Evolutionary conservation across 805 yeast species (phyloP).

Genomic region (Lipomyces chichibuensis): DNA sequence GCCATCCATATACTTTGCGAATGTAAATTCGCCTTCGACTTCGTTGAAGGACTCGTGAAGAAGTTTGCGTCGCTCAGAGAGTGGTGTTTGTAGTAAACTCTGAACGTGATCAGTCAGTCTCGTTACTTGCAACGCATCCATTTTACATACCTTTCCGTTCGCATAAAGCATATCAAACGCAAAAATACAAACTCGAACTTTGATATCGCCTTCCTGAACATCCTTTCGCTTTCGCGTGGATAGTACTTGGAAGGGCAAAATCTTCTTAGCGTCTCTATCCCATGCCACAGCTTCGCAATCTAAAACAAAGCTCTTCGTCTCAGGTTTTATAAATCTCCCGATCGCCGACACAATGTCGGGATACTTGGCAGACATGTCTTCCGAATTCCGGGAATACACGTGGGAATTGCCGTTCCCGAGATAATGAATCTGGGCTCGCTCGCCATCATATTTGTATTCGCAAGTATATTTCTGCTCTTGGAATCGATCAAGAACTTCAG

Average conservation of each 20-base stretch:
- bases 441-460: slow-evolving; percentile 97
- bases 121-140: background rate
- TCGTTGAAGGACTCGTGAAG: slow-evolving; percentile 60
- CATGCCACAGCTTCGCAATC: slow-evolving; percentile 99
- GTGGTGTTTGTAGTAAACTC: slow-evolving; percentile 59
- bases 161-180: slow-evolving; percentile 83
- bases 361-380: slow-evolving; percentile 93
- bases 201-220: slow-evolving; percentile 82
- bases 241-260: slow-evolving; percentile 88
- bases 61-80: slow-evolving; percentile 68
- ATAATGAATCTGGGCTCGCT: slow-evolving; percentile 91
- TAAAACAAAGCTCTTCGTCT: slow-evolving; percentile 64
- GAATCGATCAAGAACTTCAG: slow-evolving; percentile 89
- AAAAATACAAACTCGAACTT: slow-evolving; percentile 87
- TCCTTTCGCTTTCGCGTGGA: slow-evolving; percentile 94
- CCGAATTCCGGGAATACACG: slow-evolving; percentile 91
- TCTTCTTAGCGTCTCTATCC: slow-evolving; percentile 77
- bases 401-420: slow-evolving; percentile 61
- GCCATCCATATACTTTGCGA: slow-evolving; percentile 75
- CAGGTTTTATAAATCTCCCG: slow-evolving; percentile 55
- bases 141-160: slow-evolving; percentile 55
- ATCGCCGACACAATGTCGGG: slow-evolving; percentile 83
- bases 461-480: slow-evolving; percentile 74
- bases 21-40: slow-evolving; percentile 76
- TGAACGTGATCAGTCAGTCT: background rate